Base-by-base conservation (phyloP, 139 green algal genomes). In the Chlamydomonas sp. region DNA sequence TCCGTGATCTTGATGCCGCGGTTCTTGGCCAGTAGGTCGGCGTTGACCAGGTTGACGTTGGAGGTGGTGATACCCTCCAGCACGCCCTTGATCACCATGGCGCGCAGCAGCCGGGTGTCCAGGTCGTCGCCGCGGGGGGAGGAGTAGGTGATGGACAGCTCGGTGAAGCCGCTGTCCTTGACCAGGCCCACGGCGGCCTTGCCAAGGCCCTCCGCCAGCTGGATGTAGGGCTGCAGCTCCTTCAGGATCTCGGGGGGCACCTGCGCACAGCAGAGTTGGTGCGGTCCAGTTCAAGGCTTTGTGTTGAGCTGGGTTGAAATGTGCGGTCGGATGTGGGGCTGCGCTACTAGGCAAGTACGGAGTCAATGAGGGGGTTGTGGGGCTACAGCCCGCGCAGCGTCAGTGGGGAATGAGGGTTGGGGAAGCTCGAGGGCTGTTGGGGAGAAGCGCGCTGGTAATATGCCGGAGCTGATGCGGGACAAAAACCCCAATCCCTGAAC, bases 21-120 rank as follows among this genome's bases (percentile, higher is more conserved):
- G 77, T 97, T 95, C 92, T 98, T 95, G 77, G 97, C 96, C 79
- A 99, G 90, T 83, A 99, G 94, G 94, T 99, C 97, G 3, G 97
- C 97, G 87, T 99, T 99, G 14, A 99, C 97, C 78, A 99, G 93
- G 94, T 99, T 99, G 75, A 99, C 95, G 16, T 88, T 93, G 66
- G 84, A 85, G 72, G 89, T 95, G 66, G 93, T 96, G 86, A 91
- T 93, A 63, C 92, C 82, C 92, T 98, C 94, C 75, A 98, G 89
- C 71, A 98, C 94, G 72, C 96, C 88, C 75, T 98, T 98, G 90
- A 99, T 94, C 7, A 98, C 95, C 92, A 97, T 99, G 84, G 97
- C 97, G 59, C 97, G 93, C 91, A 99, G 95, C 91, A 99, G 94
- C 6, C 97, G 93, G 0, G 95, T 98, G 94, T 99, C 97, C 63